Evolutionary conservation across 23 red algal genomes (phyloP).

Genomic region (Gracilaria vermiculophylla): DNA sequence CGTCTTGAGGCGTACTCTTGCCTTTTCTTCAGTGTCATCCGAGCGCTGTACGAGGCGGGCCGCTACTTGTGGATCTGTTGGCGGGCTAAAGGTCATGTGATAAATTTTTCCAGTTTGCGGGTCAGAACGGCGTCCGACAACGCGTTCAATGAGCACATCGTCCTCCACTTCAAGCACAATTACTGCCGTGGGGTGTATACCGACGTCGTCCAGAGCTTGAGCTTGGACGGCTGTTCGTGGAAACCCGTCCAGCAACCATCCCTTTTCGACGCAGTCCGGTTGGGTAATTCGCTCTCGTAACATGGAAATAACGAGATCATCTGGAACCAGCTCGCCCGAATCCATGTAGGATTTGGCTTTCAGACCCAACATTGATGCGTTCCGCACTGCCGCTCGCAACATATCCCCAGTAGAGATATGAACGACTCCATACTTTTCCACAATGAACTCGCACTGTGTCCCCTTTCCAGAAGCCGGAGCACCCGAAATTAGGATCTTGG

Average conservation of each 20-base stretch:
- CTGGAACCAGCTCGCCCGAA: slow-evolving; percentile 82
- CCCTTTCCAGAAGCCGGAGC: slow-evolving; percentile 98
- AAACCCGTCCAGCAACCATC: slow-evolving; percentile 98
- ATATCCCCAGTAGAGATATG: slow-evolving; percentile 99
- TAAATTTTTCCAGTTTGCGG: slow-evolving; percentile 94
- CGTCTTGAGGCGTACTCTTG: slow-evolving; percentile 56
- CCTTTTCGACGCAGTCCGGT: slow-evolving; percentile 67
- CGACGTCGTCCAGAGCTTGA: slow-evolving; percentile 74
- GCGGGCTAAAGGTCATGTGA: slow-evolving; percentile 88
- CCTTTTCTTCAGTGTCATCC: slow-evolving; percentile 95
- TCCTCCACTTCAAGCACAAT: slow-evolving; percentile 84
- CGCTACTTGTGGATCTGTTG: slow-evolving; percentile 53
- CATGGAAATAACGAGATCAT: slow-evolving; percentile 96
- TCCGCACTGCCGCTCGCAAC: slow-evolving; percentile 82
- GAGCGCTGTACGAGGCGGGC: slow-evolving; percentile 78
- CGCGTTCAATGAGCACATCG: slow-evolving; percentile 83
- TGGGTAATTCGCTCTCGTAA: slow-evolving; percentile 71
- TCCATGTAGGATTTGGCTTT: slow-evolving; percentile 89
- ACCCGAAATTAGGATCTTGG: slow-evolving; percentile 89
- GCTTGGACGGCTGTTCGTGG: slow-evolving; percentile 91
- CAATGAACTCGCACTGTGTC: slow-evolving; percentile 89
- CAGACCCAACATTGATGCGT: slow-evolving; percentile 69
- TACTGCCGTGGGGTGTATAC: slow-evolving; percentile 75
- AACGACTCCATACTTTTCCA: slow-evolving; percentile 76
- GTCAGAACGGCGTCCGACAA: slow-evolving; percentile 87